These are phyloP conservation scores for Pezicula neosporulosa DNA, from an alignment of 2,329 filamentous ascomycete species.

Conservation along the genomic window DNA sequence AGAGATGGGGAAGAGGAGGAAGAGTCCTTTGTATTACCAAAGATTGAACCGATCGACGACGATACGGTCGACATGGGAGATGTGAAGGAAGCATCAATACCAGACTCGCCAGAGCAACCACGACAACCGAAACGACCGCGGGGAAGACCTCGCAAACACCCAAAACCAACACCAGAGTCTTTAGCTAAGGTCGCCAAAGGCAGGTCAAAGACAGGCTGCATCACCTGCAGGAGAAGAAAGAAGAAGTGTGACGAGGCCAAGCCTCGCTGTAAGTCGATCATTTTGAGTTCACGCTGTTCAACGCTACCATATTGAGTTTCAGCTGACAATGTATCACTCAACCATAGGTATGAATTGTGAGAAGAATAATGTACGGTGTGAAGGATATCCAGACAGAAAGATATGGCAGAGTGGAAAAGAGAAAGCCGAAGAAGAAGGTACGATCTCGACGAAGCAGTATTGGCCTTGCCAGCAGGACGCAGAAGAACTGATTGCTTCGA, in stretches of 20 bases:
- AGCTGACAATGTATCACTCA: slow-evolving; percentile 5
- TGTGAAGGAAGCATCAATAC: slow-evolving; percentile 32
- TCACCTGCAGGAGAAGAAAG: slow-evolving; percentile 65
- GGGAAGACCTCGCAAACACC: slow-evolving; percentile 77
- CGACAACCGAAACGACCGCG: slow-evolving; percentile 57
- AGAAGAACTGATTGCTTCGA: slow-evolving; percentile 23
- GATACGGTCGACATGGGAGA: slow-evolving; percentile 50
- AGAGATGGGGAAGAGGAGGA: slow-evolving; percentile 37
- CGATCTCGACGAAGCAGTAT: slow-evolving; percentile 12
- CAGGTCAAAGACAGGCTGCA: slow-evolving; percentile 65
- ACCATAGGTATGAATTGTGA: slow-evolving; percentile 75
- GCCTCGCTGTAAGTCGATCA: slow-evolving; percentile 54
- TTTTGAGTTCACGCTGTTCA: not conserved
- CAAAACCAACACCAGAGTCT: slow-evolving; percentile 50
- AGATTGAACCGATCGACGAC: slow-evolving; percentile 55
- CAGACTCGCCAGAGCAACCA: slow-evolving; percentile 13
- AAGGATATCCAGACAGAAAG: slow-evolving; percentile 83
- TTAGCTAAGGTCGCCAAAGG: slow-evolving; percentile 75
- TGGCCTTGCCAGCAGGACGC: slow-evolving; percentile 14
- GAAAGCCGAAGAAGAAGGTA: slow-evolving; percentile 63
- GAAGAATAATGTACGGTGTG: slow-evolving; percentile 89
- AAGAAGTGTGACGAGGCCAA: slow-evolving; percentile 72
- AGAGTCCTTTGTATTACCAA: slow-evolving; percentile 42
- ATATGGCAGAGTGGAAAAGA: slow-evolving; percentile 86
- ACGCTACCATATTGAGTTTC: slow-evolving; percentile 8